These are phyloP conservation scores for Fusarium sarcochroum DNA, from an alignment of 2,329 filamentous ascomycete species.

Conservation along the genomic window DNA sequence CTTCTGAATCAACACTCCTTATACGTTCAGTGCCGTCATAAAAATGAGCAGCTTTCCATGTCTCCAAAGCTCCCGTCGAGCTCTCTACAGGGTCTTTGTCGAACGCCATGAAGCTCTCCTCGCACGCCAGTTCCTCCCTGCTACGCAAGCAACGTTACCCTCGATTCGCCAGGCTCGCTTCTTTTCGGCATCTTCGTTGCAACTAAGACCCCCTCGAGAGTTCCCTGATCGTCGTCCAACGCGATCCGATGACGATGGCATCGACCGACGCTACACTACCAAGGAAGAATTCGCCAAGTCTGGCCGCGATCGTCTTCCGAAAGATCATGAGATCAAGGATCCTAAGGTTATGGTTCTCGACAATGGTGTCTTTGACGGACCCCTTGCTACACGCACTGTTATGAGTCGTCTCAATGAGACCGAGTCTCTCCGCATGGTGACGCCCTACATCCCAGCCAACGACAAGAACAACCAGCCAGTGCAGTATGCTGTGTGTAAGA, in stretches of 20 bases:
- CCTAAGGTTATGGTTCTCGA: conserved; percentile 59
- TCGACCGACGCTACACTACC: conserved; percentile 56
- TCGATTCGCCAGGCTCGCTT: conserved; percentile 31
- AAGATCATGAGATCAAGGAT: conserved; percentile 62
- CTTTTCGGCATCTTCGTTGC: conserved; percentile 26
- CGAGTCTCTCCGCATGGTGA: conserved; percentile 60
- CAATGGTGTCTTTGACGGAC: conserved; percentile 57
- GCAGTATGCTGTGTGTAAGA: conserved; percentile 75
- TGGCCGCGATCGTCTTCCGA: conserved; percentile 56
- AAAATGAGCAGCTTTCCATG: conserved; percentile 59
- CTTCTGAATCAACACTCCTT: neutral
- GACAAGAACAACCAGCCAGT: conserved; percentile 41
- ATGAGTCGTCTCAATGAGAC: conserved; percentile 56
- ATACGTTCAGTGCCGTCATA: neutral
- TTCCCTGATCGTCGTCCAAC: neutral
- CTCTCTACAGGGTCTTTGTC: conserved; percentile 64
- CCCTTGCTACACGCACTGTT: conserved; percentile 56
- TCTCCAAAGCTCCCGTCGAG: conserved; percentile 60
- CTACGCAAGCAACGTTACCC: conserved; percentile 4
- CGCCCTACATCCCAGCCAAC: conserved; percentile 54
- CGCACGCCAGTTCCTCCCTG: conserved; percentile 40
- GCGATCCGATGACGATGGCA: conserved; percentile 35
- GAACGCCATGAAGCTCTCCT: conserved; percentile 47
- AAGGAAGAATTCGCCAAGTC: conserved; percentile 51
- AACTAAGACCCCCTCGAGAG: conserved; percentile 12